Conservation (phyloP, 129 eudicot species). For the Sambucus nigra region DNA sequence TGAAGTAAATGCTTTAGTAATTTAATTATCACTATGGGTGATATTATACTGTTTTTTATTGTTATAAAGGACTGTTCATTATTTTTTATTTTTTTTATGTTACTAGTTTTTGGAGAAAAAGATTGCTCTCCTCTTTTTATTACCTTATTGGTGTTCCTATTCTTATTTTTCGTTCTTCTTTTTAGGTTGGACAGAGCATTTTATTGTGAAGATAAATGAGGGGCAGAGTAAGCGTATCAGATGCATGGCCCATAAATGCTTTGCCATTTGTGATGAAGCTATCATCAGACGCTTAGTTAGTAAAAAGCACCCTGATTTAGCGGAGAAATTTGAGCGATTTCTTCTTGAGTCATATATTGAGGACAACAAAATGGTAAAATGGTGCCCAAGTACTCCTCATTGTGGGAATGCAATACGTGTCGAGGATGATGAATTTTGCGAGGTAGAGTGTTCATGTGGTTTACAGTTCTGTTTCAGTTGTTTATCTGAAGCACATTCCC, state of each 20-base stretch:
- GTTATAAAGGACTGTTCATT: too few species aligned
- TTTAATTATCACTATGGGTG: background rate
- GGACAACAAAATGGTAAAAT: slow-evolving; percentile 89
- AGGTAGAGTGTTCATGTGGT: slow-evolving; percentile 91
- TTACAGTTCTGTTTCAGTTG: slow-evolving; percentile 89
- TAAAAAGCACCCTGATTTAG: slow-evolving; percentile 65
- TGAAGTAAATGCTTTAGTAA: background rate
- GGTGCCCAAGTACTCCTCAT: slow-evolving; percentile 95
- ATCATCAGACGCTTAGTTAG: slow-evolving; percentile 58
- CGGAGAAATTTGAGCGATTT: slow-evolving; percentile 85
- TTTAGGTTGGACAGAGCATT: slow-evolving; percentile 93
- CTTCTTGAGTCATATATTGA: slow-evolving; percentile 85
- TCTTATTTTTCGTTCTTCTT: slow-evolving; percentile 7
- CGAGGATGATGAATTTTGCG: slow-evolving; percentile 80
- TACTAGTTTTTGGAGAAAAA: background rate
- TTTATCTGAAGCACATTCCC: slow-evolving; percentile 78
- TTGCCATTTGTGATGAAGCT: slow-evolving; percentile 70
- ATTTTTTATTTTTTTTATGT: background rate
- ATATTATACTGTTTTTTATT: background rate
- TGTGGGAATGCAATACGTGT: slow-evolving; percentile 94
- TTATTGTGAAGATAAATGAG: slow-evolving; percentile 82
- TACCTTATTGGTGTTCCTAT: background rate
- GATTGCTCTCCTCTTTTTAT: background rate
- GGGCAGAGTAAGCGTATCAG: slow-evolving; percentile 85
- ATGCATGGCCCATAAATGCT: slow-evolving; percentile 93